Conservation (phyloP, 2,329 filamentous ascomycete species). For the Mycosphaerella sp. region DNA sequence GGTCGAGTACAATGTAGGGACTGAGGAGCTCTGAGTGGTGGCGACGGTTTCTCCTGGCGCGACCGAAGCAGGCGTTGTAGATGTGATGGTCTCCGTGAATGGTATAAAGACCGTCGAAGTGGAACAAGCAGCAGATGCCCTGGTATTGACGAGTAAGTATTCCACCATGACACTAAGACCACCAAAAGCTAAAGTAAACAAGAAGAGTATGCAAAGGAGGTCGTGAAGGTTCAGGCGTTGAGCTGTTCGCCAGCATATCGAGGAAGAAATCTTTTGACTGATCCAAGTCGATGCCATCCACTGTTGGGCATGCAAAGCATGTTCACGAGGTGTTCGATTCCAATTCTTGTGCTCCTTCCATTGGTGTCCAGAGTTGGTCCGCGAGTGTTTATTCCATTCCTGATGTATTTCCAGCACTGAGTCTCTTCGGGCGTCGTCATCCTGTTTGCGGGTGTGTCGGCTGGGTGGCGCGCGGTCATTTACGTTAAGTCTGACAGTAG, state of each 20-base stretch:
- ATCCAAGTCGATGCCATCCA: conserved; percentile 8
- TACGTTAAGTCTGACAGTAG: background rate
- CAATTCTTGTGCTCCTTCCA: background rate
- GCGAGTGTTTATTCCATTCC: background rate
- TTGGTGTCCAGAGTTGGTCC: background rate
- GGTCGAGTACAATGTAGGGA: conserved; percentile 10
- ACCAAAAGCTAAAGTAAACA: conserved; percentile 25
- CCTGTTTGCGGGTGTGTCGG: background rate
- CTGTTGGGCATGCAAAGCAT: background rate
- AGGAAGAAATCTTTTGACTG: background rate
- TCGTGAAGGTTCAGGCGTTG: background rate
- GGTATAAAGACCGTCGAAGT: conserved; percentile 27
- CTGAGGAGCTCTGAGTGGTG: conserved; percentile 2
- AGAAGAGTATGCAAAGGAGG: conserved; percentile 6
- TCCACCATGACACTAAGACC: conserved; percentile 20
- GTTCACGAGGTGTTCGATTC: background rate
- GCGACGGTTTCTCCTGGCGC: conserved; percentile 5
- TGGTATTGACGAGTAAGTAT: conserved; percentile 28
- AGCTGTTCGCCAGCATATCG: background rate
- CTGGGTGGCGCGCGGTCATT: background rate
- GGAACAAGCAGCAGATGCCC: conserved; percentile 26
- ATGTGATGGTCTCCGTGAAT: conserved; percentile 22
- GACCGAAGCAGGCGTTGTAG: conserved; percentile 5
- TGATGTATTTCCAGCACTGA: background rate
- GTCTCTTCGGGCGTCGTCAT: background rate